Evolutionary conservation across 495 filamentous ascomycete genomes (phyloP).

Genomic region (Xylaria longipes): DNA sequence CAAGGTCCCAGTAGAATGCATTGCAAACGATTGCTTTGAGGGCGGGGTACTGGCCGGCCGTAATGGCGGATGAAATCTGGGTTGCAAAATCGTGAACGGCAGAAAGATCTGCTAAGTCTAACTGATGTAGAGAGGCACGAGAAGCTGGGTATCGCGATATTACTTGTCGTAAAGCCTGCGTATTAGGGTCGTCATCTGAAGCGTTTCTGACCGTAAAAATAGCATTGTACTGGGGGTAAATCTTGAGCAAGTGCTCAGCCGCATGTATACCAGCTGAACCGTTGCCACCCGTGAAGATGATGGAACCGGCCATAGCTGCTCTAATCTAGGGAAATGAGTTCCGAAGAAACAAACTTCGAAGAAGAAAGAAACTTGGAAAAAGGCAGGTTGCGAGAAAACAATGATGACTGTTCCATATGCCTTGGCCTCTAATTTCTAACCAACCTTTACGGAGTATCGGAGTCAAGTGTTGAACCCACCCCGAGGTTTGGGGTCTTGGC

Average conservation of each 20-base stretch:
- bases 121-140: conserved; percentile 38
- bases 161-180: conserved; percentile 40
- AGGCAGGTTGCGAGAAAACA: too few relatives aligned
- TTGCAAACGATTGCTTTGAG: conserved; percentile 53
- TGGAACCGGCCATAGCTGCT: neutral
- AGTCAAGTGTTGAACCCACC: too few relatives aligned
- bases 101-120: conserved; percentile 48
- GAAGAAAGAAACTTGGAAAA: too few relatives aligned
- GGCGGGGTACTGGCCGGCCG: conserved; percentile 33
- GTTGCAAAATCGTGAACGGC: conserved; percentile 46
- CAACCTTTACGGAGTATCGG: too few relatives aligned
- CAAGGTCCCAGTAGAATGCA: conserved; percentile 53
- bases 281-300: conserved; percentile 39
- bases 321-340: neutral
- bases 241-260: conserved; percentile 44
- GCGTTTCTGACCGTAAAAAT: conserved; percentile 50
- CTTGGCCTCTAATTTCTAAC: too few relatives aligned
- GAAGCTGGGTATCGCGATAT: conserved; percentile 38
- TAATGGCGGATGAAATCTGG: conserved; percentile 29
- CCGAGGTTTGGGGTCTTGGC: too few relatives aligned
- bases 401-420: too few relatives aligned
- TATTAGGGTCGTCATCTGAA: conserved; percentile 44
- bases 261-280: conserved; percentile 50
- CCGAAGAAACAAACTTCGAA: too few relatives aligned
- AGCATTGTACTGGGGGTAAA: conserved; percentile 41